These are phyloP conservation scores for Groenewaldozyma auringiensis DNA, from an alignment of 1,139 yeast genomes.

Conservation along the genomic window DNA sequence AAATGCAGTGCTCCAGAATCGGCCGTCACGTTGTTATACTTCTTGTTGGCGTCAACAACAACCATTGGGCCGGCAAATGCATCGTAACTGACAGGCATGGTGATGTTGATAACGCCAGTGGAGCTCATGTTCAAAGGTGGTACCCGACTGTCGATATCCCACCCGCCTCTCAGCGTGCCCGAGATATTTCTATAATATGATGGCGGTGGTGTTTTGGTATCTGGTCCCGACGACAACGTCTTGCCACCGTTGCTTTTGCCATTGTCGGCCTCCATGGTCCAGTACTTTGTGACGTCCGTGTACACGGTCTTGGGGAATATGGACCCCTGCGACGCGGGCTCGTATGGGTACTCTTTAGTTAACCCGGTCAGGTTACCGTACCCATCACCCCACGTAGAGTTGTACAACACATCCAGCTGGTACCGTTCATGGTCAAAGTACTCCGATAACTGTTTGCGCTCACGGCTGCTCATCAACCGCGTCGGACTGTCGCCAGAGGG, in stretches of 20 bases:
- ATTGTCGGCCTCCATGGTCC: conserved; percentile 37
- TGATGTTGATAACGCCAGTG: conserved; percentile 10
- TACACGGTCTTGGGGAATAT: conserved; percentile 56
- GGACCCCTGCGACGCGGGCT: conserved; percentile 35
- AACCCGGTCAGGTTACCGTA: conserved; percentile 74
- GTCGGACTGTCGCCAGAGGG: conserved; percentile 25
- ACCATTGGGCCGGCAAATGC: background rate
- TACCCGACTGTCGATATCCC: conserved; percentile 15
- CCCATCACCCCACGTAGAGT: conserved; percentile 44
- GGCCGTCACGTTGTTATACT: conserved; percentile 17
- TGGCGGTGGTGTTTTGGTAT: conserved; percentile 1
- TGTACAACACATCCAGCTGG: conserved; percentile 32
- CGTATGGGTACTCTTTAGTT: conserved; percentile 14
- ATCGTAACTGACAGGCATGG: conserved; percentile 1
- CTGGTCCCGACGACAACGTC: no score
- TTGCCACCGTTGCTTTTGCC: conserved; percentile 2
- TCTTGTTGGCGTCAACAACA: background rate
- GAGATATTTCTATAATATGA: conserved; percentile 21
- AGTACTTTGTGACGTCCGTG: conserved; percentile 39
- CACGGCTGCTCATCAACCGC: conserved; percentile 24
- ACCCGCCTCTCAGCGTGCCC: conserved; percentile 19
- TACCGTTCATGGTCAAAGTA: conserved; percentile 32
- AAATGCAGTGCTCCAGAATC: conserved; percentile 15
- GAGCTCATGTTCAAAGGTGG: conserved; percentile 17
- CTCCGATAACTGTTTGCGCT: conserved; percentile 23